Evolutionary conservation across 805 yeast genomes (phyloP), one percentile per base, ranked within the genome.

Genomic region (Starmerella sp.): DNA sequence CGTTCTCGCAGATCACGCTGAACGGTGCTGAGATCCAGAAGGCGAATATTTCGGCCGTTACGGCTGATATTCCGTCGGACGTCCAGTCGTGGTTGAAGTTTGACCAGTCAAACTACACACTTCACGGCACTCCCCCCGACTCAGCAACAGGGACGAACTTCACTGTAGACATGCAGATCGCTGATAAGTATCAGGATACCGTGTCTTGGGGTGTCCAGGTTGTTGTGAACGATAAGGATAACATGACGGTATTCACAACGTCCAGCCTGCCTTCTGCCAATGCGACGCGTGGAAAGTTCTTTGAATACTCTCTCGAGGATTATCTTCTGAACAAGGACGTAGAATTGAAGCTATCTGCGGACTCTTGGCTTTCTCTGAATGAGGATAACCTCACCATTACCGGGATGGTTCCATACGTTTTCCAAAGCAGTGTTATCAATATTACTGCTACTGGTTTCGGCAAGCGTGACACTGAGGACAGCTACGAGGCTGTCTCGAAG

Each of bases 121-220:
- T 91, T 54, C 67, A 69, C 41, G 98, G 98, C 32, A 65, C 69
- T 15, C 84, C 83, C 22, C 86, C 88, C 3, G 61, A 65, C 5
- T 69, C 74, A 59, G 78, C 82, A 43, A 73, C 61, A 13, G 64
- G 61, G 36, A 55, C 48, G 8, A 56, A 60, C 50, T 47, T 58
- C 42, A 42, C 54, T 10, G 62, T 82, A 31, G 69, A 69, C 2
- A 67, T 83, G 34, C 65, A 66, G 6, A 77, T 81, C 22, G 71
- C 69, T 4, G 74, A 69, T 50, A 56, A 48, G 30, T 71, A 55
- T 55, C 62, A 65, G 10, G 75, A 71, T 56, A 59, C 64, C 9
- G 68, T 71, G 17, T 54, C 54, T 11, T 68, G 64, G 60, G 54
- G 53, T 6, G 59, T 68, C 38, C 54, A 45, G 11, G 38, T 69